phyloP scores from a whole-genome alignment of 2,329 filamentous ascomycete species.

The Curvularia sp. region DNA sequence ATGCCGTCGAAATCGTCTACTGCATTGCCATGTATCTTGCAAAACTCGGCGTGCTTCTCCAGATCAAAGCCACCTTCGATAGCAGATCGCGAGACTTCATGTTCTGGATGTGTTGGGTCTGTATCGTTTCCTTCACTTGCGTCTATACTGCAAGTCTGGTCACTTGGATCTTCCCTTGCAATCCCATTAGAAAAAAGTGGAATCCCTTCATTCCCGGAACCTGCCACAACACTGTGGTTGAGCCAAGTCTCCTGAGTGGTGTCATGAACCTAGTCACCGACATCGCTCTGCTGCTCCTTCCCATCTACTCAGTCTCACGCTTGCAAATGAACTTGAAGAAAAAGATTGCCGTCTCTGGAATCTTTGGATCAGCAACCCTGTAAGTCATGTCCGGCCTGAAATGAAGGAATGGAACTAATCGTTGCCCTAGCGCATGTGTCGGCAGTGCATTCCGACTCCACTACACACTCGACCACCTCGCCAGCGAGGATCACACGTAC shows the following conservation, averaged over 20 bases:
- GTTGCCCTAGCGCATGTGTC: constrained; percentile 9
- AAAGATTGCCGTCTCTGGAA: constrained; percentile 18
- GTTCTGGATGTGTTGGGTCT: constrained; percentile 26
- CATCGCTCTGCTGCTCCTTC: neutral
- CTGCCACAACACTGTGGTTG: constrained; percentile 26
- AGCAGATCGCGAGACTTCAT: constrained; percentile 11
- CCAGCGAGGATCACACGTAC: constrained; percentile 23
- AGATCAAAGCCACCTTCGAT: constrained; percentile 25
- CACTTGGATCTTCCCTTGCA: constrained; percentile 19
- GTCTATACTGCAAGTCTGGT: constrained; percentile 18
- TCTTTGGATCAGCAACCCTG: neutral
- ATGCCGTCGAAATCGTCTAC: constrained; percentile 25
- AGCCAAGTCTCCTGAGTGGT: constrained; percentile 18
- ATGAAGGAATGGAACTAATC: neutral
- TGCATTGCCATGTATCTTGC: constrained; percentile 21
- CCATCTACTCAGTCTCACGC: neutral
- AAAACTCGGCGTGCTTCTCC: constrained; percentile 25
- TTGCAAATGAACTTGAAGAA: constrained; percentile 1
- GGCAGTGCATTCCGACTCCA: constrained; percentile 10
- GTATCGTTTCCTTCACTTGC: constrained; percentile 18
- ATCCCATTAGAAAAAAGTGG: constrained; percentile 29
- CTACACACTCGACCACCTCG: constrained; percentile 3
- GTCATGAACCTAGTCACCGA: constrained; percentile 25
- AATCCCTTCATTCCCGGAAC: constrained; percentile 21
- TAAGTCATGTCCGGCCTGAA: neutral